Conservation (phyloP, 495 filamentous ascomycete species). For the Paragyromitra xinjiangensis region DNA sequence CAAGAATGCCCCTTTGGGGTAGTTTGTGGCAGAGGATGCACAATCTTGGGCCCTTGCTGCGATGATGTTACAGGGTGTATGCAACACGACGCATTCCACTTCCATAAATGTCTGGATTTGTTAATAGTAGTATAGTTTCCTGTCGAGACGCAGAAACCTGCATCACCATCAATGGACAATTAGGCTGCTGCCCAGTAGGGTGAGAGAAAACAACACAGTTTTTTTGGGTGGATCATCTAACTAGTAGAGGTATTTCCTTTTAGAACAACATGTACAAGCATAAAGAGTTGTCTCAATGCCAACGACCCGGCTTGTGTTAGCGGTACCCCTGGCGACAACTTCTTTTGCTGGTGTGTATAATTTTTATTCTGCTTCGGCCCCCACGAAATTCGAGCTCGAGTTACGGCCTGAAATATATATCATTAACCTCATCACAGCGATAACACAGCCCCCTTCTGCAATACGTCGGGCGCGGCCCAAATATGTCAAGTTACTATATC, state of each 20-base stretch:
- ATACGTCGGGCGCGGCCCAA: constrained; percentile 25
- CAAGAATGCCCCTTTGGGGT: constrained; percentile 42
- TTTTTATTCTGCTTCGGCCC: too few species aligned
- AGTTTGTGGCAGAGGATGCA: constrained; percentile 34
- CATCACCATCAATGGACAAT: constrained; percentile 14
- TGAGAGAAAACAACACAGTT: not conserved
- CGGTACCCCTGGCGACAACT: not conserved
- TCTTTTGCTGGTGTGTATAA: constrained; percentile 37
- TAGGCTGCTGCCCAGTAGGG: constrained; percentile 40
- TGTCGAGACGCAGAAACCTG: constrained; percentile 33
- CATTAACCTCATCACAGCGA: constrained; percentile 32
- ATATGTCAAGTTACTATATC: constrained; percentile 29
- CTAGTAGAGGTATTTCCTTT: not conserved
- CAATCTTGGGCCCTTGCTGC: constrained; percentile 39
- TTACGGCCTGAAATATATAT: not conserved
- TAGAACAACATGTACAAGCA: constrained; percentile 31
- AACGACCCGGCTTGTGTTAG: constrained; percentile 14
- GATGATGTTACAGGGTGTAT: constrained; percentile 34
- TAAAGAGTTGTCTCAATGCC: constrained; percentile 36
- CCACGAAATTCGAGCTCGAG: not conserved
- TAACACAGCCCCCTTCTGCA: constrained; percentile 36
- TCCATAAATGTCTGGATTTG: not conserved
- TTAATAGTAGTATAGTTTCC: constrained; percentile 33
- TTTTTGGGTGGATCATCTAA: not conserved
- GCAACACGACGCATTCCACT: not conserved